Percentiles rank a stretch among this genome's conserved stretches.
Conservation (phyloP, 306 rosid species). For the Quillaja saponaria region DNA sequence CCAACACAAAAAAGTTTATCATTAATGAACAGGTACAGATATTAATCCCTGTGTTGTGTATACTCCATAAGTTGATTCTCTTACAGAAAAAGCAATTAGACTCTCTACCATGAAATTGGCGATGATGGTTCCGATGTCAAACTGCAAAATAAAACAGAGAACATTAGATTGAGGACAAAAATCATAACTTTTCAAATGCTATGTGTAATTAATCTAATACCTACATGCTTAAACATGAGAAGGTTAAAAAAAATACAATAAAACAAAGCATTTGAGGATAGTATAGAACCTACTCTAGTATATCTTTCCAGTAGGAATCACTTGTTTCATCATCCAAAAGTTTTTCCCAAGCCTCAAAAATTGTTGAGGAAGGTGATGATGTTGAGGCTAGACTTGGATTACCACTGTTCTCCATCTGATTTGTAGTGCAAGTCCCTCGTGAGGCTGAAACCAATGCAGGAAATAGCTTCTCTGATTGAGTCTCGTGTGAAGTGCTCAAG, state of each 20-base stretch:
- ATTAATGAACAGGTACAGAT: slow-evolving; percentile 31
- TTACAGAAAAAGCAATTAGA: slow-evolving; percentile 4
- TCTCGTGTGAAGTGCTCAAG: slow-evolving; percentile 26
- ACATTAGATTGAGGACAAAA: background rate
- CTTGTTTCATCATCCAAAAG: slow-evolving; percentile 56
- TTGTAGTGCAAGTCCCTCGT: slow-evolving; percentile 28
- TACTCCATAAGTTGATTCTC: slow-evolving; percentile 5
- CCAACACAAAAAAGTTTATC: slow-evolving; percentile 15
- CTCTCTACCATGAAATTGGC: slow-evolving; percentile 45
- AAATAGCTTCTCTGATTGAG: slow-evolving; percentile 34
- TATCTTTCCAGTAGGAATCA: slow-evolving; percentile 78
- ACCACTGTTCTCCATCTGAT: slow-evolving; percentile 39
- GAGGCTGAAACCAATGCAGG: slow-evolving; percentile 52
- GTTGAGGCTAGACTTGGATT: slow-evolving; percentile 27
- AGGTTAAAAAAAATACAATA: background rate
- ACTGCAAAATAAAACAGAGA: slow-evolving; percentile 47
- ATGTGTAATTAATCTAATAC: too few species aligned
- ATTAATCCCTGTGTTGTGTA: background rate
- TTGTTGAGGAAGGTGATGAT: slow-evolving; percentile 38
- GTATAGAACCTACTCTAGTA: slow-evolving; percentile 57
- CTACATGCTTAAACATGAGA: background rate
- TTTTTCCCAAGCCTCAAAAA: slow-evolving; percentile 73
- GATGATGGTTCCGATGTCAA: slow-evolving; percentile 48
- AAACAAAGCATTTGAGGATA: background rate
- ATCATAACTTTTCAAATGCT: background rate